Percentiles rank a stretch among this genome's conserved stretches.
phyloP scores from a whole-genome alignment of 2,329 filamentous ascomycete genomes.

The Cladosporium sp. region DNA sequence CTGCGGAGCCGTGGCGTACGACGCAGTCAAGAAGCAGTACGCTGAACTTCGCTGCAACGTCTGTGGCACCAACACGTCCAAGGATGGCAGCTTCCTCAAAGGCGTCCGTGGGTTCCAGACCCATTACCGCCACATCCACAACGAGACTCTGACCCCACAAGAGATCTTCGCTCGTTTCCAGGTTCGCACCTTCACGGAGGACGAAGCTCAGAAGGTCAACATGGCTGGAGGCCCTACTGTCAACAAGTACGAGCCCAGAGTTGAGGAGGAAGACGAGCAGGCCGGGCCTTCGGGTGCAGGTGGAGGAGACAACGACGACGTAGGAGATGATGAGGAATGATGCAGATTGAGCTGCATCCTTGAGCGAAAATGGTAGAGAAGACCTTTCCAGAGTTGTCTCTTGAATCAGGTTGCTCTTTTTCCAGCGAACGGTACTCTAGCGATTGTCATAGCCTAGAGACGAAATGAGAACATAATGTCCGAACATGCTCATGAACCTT shows the following conservation, averaged over 20 bases:
- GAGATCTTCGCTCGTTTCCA: neutral
- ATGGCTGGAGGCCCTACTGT: neutral
- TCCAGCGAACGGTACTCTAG: too few species aligned
- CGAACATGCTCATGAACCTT: too few species aligned
- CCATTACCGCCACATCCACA: neutral
- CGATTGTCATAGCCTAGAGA: too few species aligned
- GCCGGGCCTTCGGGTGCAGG: too few species aligned
- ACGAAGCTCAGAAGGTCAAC: neutral
- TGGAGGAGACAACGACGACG: too few species aligned
- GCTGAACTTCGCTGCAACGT: neutral
- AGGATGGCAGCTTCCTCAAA: neutral
- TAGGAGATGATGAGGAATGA: too few species aligned
- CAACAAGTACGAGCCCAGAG: neutral
- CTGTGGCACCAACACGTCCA: neutral
- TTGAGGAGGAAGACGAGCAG: neutral
- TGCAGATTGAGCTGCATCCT: too few species aligned
- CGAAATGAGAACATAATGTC: too few species aligned
- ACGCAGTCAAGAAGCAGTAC: neutral
- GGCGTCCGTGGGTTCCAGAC: neutral
- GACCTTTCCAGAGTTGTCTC: too few species aligned
- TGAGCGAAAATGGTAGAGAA: too few species aligned
- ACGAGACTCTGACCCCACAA: neutral
- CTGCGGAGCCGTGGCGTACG: too few species aligned
- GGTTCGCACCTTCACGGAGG: neutral
- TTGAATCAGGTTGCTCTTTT: too few species aligned